These are phyloP conservation scores for Potentilla sterilis DNA, from an alignment of 306 rosid genomes.

Conservation along the genomic window DNA sequence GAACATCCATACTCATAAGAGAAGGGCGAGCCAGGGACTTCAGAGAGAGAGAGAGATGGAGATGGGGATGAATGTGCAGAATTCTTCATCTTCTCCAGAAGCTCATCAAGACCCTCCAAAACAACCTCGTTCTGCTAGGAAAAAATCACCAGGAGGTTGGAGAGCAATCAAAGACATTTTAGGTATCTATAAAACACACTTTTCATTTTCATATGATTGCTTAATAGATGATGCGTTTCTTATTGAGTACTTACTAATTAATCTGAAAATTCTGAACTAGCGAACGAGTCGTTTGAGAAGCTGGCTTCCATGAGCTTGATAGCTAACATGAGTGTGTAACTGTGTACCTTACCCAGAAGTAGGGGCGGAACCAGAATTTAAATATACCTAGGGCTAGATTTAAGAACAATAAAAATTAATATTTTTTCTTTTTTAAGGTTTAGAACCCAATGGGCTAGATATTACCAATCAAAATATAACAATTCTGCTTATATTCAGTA, in stretches of 20 bases:
- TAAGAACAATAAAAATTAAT: too few relatives aligned
- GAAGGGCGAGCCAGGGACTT: neutral
- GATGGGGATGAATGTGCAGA: constrained; percentile 16
- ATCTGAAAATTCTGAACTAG: constrained; percentile 25
- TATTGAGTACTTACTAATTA: neutral
- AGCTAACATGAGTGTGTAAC: constrained; percentile 60
- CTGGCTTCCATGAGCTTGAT: constrained; percentile 86
- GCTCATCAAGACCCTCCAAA: constrained; percentile 20
- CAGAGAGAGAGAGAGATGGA: neutral
- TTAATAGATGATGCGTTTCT: neutral
- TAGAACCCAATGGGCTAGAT: too few relatives aligned
- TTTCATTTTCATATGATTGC: neutral
- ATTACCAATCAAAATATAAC: too few relatives aligned
- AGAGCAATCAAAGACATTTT: constrained; percentile 47
- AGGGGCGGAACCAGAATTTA: too few relatives aligned
- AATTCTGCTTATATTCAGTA: too few relatives aligned
- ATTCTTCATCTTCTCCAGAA: constrained; percentile 9
- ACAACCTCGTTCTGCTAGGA: neutral
- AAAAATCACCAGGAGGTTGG: constrained; percentile 48
- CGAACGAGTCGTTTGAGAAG: constrained; percentile 83
- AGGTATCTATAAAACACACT: constrained; percentile 23
- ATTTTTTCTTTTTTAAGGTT: too few relatives aligned
- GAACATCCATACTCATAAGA: neutral
- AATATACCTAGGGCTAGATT: too few relatives aligned
- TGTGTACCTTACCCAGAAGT: too few relatives aligned